A percentile compares a stretch with the other conserved stretches of the same genome.
Evolutionary conservation across 352 stramenopile species (phyloP).

Genomic region (Pythium phragmitis): DNA sequence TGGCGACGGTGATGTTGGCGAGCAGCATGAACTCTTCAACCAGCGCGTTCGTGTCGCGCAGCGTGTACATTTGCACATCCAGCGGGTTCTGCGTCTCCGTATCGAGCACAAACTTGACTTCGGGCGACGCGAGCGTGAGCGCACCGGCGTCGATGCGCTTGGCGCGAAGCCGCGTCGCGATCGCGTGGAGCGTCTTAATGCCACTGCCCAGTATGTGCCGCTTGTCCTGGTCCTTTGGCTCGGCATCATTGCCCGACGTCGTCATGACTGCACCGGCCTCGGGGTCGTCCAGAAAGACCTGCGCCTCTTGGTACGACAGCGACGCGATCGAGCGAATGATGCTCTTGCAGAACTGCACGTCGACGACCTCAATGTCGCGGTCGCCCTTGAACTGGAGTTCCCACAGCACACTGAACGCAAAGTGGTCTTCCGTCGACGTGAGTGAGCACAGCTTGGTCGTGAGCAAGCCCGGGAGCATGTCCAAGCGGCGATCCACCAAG

Average conservation of each 20-base stretch:
- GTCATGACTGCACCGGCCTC: constrained; percentile 48
- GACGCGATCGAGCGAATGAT: constrained; percentile 96
- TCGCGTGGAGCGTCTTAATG: constrained; percentile 90
- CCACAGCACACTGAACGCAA: constrained; percentile 83
- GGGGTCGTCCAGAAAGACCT: constrained; percentile 93
- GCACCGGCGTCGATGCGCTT: constrained; percentile 95
- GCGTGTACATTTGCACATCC: constrained; percentile 97
- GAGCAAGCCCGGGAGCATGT: constrained; percentile 97
- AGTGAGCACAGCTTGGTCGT: constrained; percentile 98
- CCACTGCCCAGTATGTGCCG: constrained; percentile 67
- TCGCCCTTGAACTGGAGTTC: constrained; percentile 63
- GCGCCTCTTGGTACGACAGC: constrained; percentile 97
- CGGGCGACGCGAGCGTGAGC: constrained; percentile 95
- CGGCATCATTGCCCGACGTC: constrained; percentile 9
- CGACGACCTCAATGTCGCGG: constrained; percentile 88
- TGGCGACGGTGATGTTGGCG: constrained; percentile 98
- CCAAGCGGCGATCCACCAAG: constrained; percentile 97
- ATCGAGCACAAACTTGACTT: constrained; percentile 97
- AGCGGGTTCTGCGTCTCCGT: constrained; percentile 98
- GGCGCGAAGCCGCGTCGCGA: constrained; percentile 90
- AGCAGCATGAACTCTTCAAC: constrained; percentile 99
- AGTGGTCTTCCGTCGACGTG: constrained; percentile 72
- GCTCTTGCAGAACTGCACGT: constrained; percentile 97
- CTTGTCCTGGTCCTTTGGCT: constrained; percentile 32
- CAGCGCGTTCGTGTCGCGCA: constrained; percentile 94